Base-by-base conservation (phyloP, 176 grass and related monocot species). In the Ensete glaucum region DNA sequence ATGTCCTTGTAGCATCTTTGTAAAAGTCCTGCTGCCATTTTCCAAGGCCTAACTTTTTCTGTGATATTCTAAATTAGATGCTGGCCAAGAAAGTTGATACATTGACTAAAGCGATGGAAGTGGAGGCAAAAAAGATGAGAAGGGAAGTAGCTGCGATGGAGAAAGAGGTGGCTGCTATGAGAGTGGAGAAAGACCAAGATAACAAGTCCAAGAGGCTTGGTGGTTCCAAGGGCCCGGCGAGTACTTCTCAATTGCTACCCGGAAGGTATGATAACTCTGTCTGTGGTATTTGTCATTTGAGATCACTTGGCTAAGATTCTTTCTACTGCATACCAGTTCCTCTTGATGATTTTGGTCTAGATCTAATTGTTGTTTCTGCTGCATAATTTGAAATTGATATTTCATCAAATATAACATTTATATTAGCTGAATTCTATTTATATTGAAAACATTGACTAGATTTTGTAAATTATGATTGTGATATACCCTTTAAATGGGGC, bases 1-100 rank as follows among this genome's bases (percentile, higher is more conserved):
- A 16, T 75, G 58, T 48, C 50, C 6, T 21, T 0, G 65, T 54
- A 23, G n/a, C 57, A 34, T 70, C 29, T n/a, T 49, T 34, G 67
- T 70, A 50, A 50, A 70, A 43, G 48, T 20, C 11, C 20, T 43
- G 25, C 13, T 50, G 1, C 25, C 43, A 43, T 70, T 19, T 70
- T 19, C 8, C n/a, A 52, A 70, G 12, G 55, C 0, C 27, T 27
- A 73, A 9, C n/a, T 71, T 43, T 12, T 54, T 84, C 43, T 67
- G 56, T 84, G 62, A 70, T 10, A 9, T 54, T 73, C 71, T 14
- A n/a, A 69, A 77, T 34, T 63, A 98, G 95, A 89, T 98, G 88
- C 64, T 98, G 54, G 95, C 84, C 54, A 98, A 91, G 86, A 98
- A 98, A 88, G 88, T 98, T 11, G 90, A 98, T 59, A 98, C 94